Conservation (phyloP, 225 moss, liverwort and hornwort genomes). For the Asterella californica region DNA sequence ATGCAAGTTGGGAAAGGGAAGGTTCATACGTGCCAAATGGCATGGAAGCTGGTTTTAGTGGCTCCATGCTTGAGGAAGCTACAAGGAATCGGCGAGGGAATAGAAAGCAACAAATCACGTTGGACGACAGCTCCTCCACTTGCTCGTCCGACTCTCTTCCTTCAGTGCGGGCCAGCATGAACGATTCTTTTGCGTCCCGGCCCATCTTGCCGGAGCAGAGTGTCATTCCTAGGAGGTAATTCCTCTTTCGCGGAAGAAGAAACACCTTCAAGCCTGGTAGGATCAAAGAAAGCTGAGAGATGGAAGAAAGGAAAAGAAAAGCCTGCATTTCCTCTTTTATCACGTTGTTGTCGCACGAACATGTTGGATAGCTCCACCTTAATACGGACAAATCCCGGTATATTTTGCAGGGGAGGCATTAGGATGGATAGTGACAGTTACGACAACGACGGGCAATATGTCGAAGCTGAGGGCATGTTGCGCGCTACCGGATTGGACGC, state of each 20-base stretch:
- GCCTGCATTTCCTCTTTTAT: no score
- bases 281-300: not conserved
- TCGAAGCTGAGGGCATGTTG: conserved; percentile 87
- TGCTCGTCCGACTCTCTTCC: conserved; percentile 98
- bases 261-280: not conserved
- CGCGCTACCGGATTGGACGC: conserved; percentile 68
- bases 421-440: conserved; percentile 70
- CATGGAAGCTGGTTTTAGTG: conserved; percentile 94
- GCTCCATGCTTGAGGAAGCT: conserved; percentile 65
- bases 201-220: conserved; percentile 66
- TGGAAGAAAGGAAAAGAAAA: no score
- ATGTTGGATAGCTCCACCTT: no score
- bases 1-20: conserved; percentile 88
- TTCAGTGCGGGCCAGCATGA: conserved; percentile 64
- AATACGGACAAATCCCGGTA: not conserved
- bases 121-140: conserved; percentile 97
- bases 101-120: conserved; percentile 73
- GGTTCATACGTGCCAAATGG: conserved; percentile 70
- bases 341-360: no score
- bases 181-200: conserved; percentile 64
- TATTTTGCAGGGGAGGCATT: conserved; percentile 37
- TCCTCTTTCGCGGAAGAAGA: no score
- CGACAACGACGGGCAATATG: conserved; percentile 77
- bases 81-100: conserved; percentile 59
- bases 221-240: conserved; percentile 59